Conservation (phyloP, 192 early-diverging fungal species). For the Diversispora eburnea region DNA sequence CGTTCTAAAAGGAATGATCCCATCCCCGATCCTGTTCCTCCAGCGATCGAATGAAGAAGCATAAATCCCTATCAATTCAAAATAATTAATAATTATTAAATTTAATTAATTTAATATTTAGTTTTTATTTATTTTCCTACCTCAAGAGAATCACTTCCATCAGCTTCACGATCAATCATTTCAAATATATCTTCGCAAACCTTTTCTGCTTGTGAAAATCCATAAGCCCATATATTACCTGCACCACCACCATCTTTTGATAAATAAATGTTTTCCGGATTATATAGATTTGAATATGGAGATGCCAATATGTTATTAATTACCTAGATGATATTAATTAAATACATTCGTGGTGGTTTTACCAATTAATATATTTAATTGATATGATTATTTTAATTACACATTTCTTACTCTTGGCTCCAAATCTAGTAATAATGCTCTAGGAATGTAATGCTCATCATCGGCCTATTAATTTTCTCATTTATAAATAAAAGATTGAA, state of each 20-base stretch:
- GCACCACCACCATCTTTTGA: slow-evolving; percentile 95
- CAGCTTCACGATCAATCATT: slow-evolving; percentile 96
- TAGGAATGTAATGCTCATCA: slow-evolving; percentile 97
- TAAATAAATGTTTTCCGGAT: slow-evolving; percentile 94
- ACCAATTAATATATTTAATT: neutral
- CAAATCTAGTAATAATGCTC: slow-evolving; percentile 86
- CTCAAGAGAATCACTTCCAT: slow-evolving; percentile 90
- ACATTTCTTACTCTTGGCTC: slow-evolving; percentile 75
- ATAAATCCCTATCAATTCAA: slow-evolving; percentile 72
- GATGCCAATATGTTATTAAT: slow-evolving; percentile 88
- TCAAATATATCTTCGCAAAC: slow-evolving; percentile 91
- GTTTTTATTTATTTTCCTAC: slow-evolving; percentile 34
- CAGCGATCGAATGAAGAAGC: slow-evolving; percentile 95
- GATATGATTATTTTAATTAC: neutral
- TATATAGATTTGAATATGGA: slow-evolving; percentile 89
- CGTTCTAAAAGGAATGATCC: slow-evolving; percentile 90
- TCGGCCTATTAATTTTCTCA: slow-evolving; percentile 66
- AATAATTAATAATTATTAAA: neutral
- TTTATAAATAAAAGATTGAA: neutral
- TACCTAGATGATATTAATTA: slow-evolving; percentile 47
- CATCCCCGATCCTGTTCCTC: slow-evolving; percentile 96
- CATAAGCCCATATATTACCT: slow-evolving; percentile 95
- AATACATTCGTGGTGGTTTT: neutral
- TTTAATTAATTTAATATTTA: neutral
- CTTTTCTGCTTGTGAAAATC: slow-evolving; percentile 82